phyloP scores from a whole-genome alignment of 768 basidiomycete species.

The Tricholoma bakamatsutake region DNA sequence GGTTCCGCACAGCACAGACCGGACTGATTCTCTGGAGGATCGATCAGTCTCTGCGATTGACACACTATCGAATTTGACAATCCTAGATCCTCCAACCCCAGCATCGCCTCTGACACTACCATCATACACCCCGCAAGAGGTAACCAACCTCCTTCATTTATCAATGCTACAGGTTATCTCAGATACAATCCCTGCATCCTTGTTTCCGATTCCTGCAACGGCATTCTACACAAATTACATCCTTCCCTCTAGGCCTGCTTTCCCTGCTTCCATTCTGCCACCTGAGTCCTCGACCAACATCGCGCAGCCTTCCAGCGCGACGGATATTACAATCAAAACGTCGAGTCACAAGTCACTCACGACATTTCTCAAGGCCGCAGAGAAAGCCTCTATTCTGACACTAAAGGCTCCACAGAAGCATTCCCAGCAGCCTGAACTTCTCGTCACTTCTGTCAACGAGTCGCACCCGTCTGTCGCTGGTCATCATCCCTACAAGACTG shows the following conservation, averaged over 20 bases:
- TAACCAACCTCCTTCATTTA: conserved; percentile 49
- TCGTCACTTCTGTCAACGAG: conserved; percentile 48
- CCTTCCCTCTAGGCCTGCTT: conserved; percentile 76
- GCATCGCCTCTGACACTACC: background rate
- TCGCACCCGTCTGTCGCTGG: conserved; percentile 50
- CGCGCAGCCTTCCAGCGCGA: conserved; percentile 27
- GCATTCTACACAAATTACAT: conserved; percentile 72
- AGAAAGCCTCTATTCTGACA: conserved; percentile 68
- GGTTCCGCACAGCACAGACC: background rate
- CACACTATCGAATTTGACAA: conserved; percentile 6
- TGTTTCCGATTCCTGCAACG: conserved; percentile 75
- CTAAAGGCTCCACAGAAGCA: conserved; percentile 59
- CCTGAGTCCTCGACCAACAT: conserved; percentile 5
- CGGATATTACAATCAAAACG: conserved; percentile 66
- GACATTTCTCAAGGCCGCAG: conserved; percentile 70
- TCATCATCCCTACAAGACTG: conserved; percentile 50
- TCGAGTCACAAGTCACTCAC: conserved; percentile 78
- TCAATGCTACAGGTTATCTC: conserved; percentile 65
- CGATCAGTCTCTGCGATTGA: conserved; percentile 3
- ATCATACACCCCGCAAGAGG: conserved; percentile 37
- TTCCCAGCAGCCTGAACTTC: conserved; percentile 43
- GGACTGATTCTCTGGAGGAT: conserved; percentile 8
- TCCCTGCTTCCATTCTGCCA: conserved; percentile 37
- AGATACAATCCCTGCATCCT: conserved; percentile 37
- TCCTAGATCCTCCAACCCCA: conserved; percentile 4